Percentiles rank a stretch among this genome's conserved stretches.
Evolutionary conservation across 192 early-diverging fungal species (phyloP).

Genomic region (Coemansia sp.): DNA sequence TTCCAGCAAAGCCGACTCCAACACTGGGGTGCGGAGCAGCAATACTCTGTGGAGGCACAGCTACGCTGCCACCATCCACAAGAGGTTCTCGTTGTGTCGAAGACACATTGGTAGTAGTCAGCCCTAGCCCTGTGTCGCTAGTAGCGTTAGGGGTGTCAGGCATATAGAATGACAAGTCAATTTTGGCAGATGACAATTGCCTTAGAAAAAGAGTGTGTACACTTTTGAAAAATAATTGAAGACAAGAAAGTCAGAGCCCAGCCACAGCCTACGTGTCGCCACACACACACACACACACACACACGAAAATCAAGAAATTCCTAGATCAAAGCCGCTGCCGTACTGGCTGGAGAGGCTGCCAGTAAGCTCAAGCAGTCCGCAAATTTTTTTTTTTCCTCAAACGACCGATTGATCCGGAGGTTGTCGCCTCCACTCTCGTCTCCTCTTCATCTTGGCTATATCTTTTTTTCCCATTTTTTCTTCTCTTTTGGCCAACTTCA

Average conservation of each 20-base stretch:
- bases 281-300: no score
- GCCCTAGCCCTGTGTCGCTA: conserved; percentile 6
- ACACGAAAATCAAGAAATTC: neutral
- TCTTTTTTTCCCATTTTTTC: neutral
- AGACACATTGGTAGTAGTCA: neutral
- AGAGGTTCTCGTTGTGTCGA: neutral
- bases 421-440: neutral
- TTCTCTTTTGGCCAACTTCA: neutral
- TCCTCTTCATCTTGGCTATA: neutral
- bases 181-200: neutral
- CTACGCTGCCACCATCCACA: neutral
- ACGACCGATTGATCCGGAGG: neutral
- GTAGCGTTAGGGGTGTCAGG: conserved; percentile 4
- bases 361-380: neutral
- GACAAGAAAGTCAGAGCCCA: no score
- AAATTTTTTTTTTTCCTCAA: conserved; percentile 1
- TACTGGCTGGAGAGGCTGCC: neutral
- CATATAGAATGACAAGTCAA: neutral
- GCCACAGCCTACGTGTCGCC: neutral
- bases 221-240: no score
- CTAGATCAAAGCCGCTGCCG: neutral
- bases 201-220: no score
- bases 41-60: neutral
- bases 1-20: neutral
- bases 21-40: neutral